Conservation (phyloP, 148 eudicot genomes). For the Rheum nobile region DNA sequence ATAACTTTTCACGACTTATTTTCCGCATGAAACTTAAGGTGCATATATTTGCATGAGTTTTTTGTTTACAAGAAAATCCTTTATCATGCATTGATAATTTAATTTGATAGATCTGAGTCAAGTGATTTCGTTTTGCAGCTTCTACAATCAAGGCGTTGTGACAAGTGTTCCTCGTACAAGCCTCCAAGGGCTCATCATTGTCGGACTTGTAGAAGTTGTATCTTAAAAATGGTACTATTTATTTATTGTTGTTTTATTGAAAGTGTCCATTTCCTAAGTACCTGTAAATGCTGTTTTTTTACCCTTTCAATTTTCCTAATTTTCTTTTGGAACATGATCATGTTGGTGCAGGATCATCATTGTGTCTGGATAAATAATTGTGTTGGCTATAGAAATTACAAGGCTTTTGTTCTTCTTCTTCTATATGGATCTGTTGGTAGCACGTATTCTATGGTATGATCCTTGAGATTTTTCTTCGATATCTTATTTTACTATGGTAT, state of each 20-base stretch:
- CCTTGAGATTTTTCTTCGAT: slow-evolving; percentile 6
- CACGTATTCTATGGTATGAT: slow-evolving; percentile 41
- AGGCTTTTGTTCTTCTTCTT: slow-evolving; percentile 43
- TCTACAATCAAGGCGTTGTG: slow-evolving; percentile 25
- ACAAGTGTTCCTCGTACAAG: slow-evolving; percentile 49
- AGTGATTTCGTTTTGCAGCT: slow-evolving; percentile 15
- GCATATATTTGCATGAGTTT: neutral
- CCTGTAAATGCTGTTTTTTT: neutral
- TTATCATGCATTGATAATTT: neutral
- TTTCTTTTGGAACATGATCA: neutral
- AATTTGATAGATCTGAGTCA: neutral
- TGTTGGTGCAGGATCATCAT: slow-evolving; percentile 54
- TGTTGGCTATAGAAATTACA: slow-evolving; percentile 58
- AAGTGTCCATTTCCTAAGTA: neutral
- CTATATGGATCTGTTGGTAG: slow-evolving; percentile 37
- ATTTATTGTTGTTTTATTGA: neutral
- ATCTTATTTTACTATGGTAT: neutral
- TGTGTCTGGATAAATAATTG: slow-evolving; percentile 69
- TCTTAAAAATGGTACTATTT: slow-evolving; percentile 53
- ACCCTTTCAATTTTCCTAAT: neutral
- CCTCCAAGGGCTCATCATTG: slow-evolving; percentile 75
- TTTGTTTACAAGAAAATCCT: neutral
- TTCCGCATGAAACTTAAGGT: neutral
- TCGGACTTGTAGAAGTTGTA: slow-evolving; percentile 48
- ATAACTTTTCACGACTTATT: neutral